phyloP scores from a whole-genome alignment of 139 green algal genomes.

The Axilococcus clingmanii region DNA sequence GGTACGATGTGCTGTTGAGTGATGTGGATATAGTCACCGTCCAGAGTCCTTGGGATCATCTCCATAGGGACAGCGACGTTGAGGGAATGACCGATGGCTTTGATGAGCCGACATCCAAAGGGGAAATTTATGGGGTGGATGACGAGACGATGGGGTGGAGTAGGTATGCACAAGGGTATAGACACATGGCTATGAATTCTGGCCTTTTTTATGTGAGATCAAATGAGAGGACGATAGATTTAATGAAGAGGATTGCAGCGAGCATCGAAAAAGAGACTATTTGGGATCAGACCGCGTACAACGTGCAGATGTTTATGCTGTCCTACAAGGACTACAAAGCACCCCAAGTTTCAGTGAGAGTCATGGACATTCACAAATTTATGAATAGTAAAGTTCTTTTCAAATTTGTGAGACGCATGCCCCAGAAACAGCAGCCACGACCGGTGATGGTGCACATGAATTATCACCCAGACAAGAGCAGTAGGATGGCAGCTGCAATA shows the following conservation, averaged over 20 bases:
- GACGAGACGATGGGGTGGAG: constrained; percentile 86
- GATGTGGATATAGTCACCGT: constrained; percentile 84
- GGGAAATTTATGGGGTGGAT: constrained; percentile 75
- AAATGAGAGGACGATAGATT: constrained; percentile 49
- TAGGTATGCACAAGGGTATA: constrained; percentile 40
- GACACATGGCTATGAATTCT: constrained; percentile 51
- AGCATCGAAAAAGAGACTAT: constrained; percentile 62
- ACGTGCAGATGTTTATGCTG: constrained; percentile 86
- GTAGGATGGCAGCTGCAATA: constrained; percentile 66
- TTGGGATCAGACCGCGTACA: constrained; percentile 86
- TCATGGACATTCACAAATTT: constrained; percentile 75
- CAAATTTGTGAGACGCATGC: constrained; percentile 27
- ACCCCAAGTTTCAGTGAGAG: constrained; percentile 52
- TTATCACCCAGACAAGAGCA: constrained; percentile 80
- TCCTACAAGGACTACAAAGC: constrained; percentile 61
- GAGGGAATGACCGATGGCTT: constrained; percentile 58
- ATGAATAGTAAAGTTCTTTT: constrained; percentile 71
- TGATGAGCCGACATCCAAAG: constrained; percentile 76
- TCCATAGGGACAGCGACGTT: constrained; percentile 68
- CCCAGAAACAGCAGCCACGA: constrained; percentile 23
- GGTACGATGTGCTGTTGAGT: constrained; percentile 78
- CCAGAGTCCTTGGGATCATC: constrained; percentile 49
- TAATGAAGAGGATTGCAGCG: constrained; percentile 53
- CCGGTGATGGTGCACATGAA: constrained; percentile 68
- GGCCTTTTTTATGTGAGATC: constrained; percentile 74